Conservation (phyloP, 1,139 yeast species). For the Arxiozyma telluris region DNA sequence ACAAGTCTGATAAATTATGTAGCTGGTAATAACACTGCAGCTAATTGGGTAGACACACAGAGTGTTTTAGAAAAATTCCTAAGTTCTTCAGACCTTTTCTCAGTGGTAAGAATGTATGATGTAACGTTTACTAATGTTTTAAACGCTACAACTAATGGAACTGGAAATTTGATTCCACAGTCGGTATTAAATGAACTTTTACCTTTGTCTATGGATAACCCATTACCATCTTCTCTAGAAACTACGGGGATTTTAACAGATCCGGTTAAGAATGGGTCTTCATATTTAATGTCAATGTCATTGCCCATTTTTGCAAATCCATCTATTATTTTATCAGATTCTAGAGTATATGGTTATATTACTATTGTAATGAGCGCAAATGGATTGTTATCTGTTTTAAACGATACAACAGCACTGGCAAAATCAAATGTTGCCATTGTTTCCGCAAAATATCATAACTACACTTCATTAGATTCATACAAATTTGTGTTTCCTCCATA, state of each 20-base stretch:
- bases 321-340: conserved; percentile 53
- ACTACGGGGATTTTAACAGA: conserved; percentile 46
- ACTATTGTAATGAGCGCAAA: conserved; percentile 57
- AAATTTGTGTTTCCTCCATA: conserved; percentile 34
- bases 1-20: conserved; percentile 50
- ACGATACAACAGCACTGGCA: conserved; percentile 39
- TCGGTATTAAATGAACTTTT: conserved; percentile 34
- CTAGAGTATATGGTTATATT: conserved; percentile 62
- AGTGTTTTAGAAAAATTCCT: conserved; percentile 49
- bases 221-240: conserved; percentile 39
- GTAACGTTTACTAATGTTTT: conserved; percentile 35
- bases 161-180: conserved; percentile 30
- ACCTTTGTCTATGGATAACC: conserved; percentile 40
- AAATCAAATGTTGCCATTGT: conserved; percentile 37
- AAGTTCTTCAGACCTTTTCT: conserved; percentile 52
- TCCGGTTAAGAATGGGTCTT: conserved; percentile 41
- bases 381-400: conserved; percentile 42
- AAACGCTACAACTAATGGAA: conserved; percentile 34
- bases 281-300: conserved; percentile 34
- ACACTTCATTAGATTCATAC: conserved; percentile 29
- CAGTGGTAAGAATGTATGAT: conserved; percentile 64
- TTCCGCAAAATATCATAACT: conserved; percentile 25
- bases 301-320: conserved; percentile 66
- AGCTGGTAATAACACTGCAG: conserved; percentile 58
- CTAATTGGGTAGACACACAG: conserved; percentile 38